phyloP scores from a whole-genome alignment of 768 basidiomycete species.

The Trametes cinnabarina region DNA sequence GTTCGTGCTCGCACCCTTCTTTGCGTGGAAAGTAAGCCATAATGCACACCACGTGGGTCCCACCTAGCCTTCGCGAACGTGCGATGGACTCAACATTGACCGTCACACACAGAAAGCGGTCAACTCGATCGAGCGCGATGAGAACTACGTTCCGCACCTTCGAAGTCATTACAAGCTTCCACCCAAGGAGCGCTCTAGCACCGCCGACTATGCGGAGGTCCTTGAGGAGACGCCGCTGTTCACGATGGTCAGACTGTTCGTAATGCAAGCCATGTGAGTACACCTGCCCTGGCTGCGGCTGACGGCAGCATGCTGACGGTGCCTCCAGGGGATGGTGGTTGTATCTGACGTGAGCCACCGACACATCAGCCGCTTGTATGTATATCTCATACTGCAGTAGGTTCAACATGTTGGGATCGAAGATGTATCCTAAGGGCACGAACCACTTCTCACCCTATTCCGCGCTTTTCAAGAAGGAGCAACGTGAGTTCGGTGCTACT shows the following conservation, averaged over 20 bases:
- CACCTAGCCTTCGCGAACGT: not conserved
- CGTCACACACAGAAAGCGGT: constrained; percentile 25
- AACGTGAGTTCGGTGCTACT: constrained; percentile 13
- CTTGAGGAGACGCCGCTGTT: constrained; percentile 32
- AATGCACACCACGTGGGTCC: constrained; percentile 30
- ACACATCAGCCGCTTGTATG: not conserved
- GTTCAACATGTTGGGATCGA: constrained; percentile 29
- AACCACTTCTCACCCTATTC: constrained; percentile 32
- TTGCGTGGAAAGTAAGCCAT: constrained; percentile 32
- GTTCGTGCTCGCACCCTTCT: constrained; percentile 32
- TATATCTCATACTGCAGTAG: constrained; percentile 4
- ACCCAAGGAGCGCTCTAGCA: constrained; percentile 21
- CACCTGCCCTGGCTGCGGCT: not conserved
- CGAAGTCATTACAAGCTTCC: constrained; percentile 28
- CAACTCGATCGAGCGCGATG: constrained; percentile 31
- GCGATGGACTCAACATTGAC: not conserved
- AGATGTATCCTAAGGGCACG: constrained; percentile 30
- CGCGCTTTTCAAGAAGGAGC: constrained; percentile 24
- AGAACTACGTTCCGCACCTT: constrained; percentile 31
- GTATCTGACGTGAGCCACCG: constrained; percentile 23
- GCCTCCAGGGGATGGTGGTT: constrained; percentile 27
- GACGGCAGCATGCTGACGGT: not conserved
- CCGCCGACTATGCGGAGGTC: constrained; percentile 30
- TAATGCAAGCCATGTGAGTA: constrained; percentile 31
- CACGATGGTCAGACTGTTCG: constrained; percentile 25